These are phyloP conservation scores for Verticillium isaacii DNA, from an alignment of 2,329 filamentous ascomycete genomes.

Conservation along the genomic window DNA sequence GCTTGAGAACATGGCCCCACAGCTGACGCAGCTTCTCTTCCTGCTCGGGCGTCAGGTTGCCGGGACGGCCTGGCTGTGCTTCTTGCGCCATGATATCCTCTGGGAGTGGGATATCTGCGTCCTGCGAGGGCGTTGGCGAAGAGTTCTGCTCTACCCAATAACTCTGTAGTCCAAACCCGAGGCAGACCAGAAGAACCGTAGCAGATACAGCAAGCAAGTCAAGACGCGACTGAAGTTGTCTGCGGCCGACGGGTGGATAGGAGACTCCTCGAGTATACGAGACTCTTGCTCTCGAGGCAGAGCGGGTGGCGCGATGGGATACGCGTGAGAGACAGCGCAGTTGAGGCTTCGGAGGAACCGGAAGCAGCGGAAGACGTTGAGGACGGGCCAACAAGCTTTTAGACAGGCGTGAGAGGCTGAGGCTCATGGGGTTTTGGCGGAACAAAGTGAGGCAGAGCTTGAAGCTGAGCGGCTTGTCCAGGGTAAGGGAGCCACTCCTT, in stretches of 20 bases:
- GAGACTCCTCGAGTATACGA: not conserved
- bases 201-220: slow-evolving; percentile 6
- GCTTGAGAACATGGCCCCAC: slow-evolving; percentile 71
- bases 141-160: not conserved
- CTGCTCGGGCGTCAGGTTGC: slow-evolving; percentile 84
- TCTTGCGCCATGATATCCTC: slow-evolving; percentile 33
- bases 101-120: not conserved
- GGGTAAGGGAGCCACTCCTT: not conserved
- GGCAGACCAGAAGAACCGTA: slow-evolving; percentile 8
- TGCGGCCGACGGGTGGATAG: not conserved
- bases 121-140: not conserved
- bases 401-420: not conserved
- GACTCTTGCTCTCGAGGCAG: not conserved
- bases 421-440: not conserved
- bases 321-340: not conserved
- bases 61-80: slow-evolving; percentile 66
- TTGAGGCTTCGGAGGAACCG: not conserved
- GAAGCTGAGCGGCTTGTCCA: not conserved
- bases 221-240: slow-evolving; percentile 8
- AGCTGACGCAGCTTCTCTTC: slow-evolving; percentile 84
- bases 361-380: not conserved
- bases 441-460: not conserved
- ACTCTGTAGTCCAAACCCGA: slow-evolving; percentile 7
- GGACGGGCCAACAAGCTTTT: not conserved
- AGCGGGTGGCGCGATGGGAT: not conserved